Evolutionary conservation across 345 rosid genomes (phyloP).

Genomic region (Crucihimalaya himalaica): DNA sequence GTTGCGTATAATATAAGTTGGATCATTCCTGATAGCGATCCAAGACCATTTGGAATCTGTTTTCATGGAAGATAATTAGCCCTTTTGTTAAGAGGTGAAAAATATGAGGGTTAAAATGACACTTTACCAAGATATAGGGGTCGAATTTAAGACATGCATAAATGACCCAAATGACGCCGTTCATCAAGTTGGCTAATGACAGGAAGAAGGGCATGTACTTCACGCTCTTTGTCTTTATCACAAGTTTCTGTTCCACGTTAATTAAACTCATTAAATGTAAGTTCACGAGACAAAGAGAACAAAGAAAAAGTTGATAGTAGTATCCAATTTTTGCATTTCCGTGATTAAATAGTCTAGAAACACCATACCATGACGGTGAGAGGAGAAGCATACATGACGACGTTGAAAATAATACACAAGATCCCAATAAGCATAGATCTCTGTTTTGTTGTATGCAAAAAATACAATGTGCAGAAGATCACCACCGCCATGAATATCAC

Average conservation of each 20-base stretch:
- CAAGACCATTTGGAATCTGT: slow-evolving; percentile 56
- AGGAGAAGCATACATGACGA: slow-evolving; percentile 69
- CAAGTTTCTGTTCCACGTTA: slow-evolving; percentile 50
- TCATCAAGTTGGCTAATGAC: slow-evolving; percentile 53
- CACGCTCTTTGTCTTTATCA: slow-evolving; percentile 75
- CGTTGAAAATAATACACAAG: slow-evolving; percentile 38
- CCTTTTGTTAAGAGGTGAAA: neutral
- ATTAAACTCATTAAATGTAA: slow-evolving; percentile 1
- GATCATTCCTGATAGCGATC: slow-evolving; percentile 51
- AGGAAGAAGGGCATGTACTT: slow-evolving; percentile 82
- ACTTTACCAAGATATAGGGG: slow-evolving; percentile 53
- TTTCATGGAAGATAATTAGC: neutral
- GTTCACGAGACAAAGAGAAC: slow-evolving; percentile 30
- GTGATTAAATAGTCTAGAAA: neutral
- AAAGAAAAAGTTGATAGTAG: neutral
- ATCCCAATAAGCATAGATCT: slow-evolving; percentile 61
- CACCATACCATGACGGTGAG: slow-evolving; percentile 63
- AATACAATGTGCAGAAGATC: slow-evolving; percentile 42
- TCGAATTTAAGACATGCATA: slow-evolving; percentile 66
- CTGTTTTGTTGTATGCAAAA: slow-evolving; percentile 41
- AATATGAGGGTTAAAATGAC: neutral
- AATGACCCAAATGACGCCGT: slow-evolving; percentile 59
- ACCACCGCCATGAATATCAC: slow-evolving; percentile 47
- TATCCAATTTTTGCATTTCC: neutral
- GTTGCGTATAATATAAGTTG: slow-evolving; percentile 51